A percentile compares a stretch with the other conserved stretches of the same genome.
Evolutionary conservation across 179 eudicot species (phyloP).

Genomic region (Patellifolia procumbens): DNA sequence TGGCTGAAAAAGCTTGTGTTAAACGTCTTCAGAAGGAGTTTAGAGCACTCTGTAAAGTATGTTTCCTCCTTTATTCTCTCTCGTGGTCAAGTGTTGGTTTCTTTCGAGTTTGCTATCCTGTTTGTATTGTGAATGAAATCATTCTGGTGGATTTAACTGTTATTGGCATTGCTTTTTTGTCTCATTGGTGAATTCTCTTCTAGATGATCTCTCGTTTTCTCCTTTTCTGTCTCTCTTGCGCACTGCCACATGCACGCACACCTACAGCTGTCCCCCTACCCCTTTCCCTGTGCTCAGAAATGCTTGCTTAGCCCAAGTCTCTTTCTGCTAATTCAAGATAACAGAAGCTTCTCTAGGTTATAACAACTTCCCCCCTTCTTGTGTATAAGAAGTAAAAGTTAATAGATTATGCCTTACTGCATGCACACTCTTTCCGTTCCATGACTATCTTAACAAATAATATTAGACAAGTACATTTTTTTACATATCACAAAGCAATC

Average conservation of each 20-base stretch:
- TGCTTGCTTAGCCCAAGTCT: not conserved
- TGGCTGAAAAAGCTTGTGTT: slow-evolving; percentile 96
- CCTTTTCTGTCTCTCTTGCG: not conserved
- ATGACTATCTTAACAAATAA: not conserved
- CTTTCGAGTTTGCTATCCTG: not conserved
- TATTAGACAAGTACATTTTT: not conserved
- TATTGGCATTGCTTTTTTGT: not conserved
- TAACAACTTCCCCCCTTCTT: not conserved
- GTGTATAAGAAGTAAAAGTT: not conserved
- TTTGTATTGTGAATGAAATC: not conserved
- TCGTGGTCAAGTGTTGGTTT: not conserved
- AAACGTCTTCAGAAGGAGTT: slow-evolving; percentile 96
- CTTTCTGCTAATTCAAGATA: not conserved
- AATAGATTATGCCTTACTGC: not conserved
- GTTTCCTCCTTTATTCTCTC: slow-evolving; percentile 17
- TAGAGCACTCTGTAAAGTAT: slow-evolving; percentile 87
- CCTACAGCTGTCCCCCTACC: not conserved
- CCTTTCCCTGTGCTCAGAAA: not conserved
- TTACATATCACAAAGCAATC: not conserved
- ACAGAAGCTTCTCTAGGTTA: not conserved
- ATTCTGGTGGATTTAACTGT: not conserved
- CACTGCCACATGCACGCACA: not conserved
- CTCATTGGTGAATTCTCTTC: not conserved
- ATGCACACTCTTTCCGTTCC: not conserved
- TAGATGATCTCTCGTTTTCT: not conserved